Percentiles rank a stretch among this genome's conserved stretches.
phyloP scores from a whole-genome alignment of 148 eudicot species.

The Diospyros kaki region DNA sequence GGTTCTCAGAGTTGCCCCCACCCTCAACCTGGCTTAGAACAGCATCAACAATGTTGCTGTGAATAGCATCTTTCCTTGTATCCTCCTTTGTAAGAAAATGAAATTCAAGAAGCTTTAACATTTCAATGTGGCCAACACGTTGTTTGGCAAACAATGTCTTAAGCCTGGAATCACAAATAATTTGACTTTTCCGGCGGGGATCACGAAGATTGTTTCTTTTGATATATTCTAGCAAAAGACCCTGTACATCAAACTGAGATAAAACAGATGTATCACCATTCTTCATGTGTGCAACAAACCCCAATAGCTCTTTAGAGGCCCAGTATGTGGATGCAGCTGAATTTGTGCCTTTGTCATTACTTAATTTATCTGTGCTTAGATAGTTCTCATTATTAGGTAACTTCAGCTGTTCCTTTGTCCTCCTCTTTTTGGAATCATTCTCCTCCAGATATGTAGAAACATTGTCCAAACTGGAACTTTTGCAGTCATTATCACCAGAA shows the following conservation, averaged over 20 bases:
- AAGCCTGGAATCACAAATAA: constrained; percentile 81
- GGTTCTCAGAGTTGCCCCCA: constrained; percentile 35
- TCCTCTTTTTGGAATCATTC: constrained; percentile 44
- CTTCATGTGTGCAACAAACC: constrained; percentile 78
- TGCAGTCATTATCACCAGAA: constrained; percentile 11
- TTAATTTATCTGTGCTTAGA: constrained; percentile 22
- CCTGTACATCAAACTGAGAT: constrained; percentile 83
- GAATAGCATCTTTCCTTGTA: constrained; percentile 36
- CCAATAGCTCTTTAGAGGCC: constrained; percentile 84
- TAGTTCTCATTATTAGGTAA: constrained; percentile 19
- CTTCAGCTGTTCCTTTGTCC: constrained; percentile 33
- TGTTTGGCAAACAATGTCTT: constrained; percentile 62
- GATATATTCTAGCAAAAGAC: constrained; percentile 76
- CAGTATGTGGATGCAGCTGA: constrained; percentile 40
- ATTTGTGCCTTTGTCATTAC: constrained; percentile 19
- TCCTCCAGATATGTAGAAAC: constrained; percentile 26
- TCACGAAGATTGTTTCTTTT: constrained; percentile 81
- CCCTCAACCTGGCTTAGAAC: constrained; percentile 33
- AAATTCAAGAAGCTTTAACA: constrained; percentile 85
- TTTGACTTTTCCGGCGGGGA: constrained; percentile 73
- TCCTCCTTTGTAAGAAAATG: constrained; percentile 62
- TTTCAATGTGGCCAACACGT: constrained; percentile 85
- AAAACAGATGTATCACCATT: constrained; percentile 73
- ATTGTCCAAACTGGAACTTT: constrained; percentile 11
- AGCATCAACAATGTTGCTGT: constrained; percentile 44